Percentiles rank a stretch among this genome's conserved stretches.
Conservation (phyloP, 176 grass and related monocot species). For the Phragmites australis region DNA sequence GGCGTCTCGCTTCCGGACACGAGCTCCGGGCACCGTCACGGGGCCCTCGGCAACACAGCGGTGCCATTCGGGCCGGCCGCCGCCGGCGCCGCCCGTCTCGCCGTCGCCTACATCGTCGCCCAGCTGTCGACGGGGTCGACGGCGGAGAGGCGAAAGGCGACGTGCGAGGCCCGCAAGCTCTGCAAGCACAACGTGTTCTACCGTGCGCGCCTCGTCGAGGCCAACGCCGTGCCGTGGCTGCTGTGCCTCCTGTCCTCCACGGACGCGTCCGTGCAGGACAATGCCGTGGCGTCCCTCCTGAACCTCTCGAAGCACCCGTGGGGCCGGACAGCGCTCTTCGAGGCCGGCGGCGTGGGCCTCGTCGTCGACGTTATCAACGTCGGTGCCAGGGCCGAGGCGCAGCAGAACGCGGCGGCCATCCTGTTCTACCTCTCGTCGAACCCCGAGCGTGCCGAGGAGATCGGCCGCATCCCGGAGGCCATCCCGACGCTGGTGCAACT, state of each 20-base stretch:
- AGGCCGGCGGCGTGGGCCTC: conserved; percentile 62
- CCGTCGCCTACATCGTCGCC: conserved; percentile 43
- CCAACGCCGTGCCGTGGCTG: conserved; percentile 74
- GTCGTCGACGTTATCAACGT: conserved; percentile 71
- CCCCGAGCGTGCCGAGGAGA: conserved; percentile 54
- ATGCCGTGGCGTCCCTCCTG: conserved; percentile 58
- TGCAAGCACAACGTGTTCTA: conserved; percentile 70
- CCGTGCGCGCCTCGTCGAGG: conserved; percentile 57
- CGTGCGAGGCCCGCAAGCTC: conserved; percentile 75
- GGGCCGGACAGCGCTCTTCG: conserved; percentile 55
- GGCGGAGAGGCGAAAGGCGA: conserved; percentile 59
- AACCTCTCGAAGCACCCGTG: conserved; percentile 78
- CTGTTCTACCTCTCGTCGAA: conserved; percentile 79
- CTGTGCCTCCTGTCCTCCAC: conserved; percentile 63
- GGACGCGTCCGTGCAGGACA: conserved; percentile 67
- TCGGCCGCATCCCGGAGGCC: conserved; percentile 65
- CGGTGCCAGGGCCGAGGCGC: conserved; percentile 48
- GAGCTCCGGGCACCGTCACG: conserved; percentile 34
- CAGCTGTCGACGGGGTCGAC: conserved; percentile 48
- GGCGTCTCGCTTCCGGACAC: conserved; percentile 45
- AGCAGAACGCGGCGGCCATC: conserved; percentile 78
- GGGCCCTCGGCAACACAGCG: conserved; percentile 18
- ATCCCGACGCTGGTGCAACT: conserved; percentile 70
- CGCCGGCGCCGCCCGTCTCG: conserved; percentile 42
- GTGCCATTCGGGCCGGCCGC: conserved; percentile 37